Evolutionary conservation across 2,329 filamentous ascomycete genomes (phyloP).

Genomic region (Diaporthe sp.): DNA sequence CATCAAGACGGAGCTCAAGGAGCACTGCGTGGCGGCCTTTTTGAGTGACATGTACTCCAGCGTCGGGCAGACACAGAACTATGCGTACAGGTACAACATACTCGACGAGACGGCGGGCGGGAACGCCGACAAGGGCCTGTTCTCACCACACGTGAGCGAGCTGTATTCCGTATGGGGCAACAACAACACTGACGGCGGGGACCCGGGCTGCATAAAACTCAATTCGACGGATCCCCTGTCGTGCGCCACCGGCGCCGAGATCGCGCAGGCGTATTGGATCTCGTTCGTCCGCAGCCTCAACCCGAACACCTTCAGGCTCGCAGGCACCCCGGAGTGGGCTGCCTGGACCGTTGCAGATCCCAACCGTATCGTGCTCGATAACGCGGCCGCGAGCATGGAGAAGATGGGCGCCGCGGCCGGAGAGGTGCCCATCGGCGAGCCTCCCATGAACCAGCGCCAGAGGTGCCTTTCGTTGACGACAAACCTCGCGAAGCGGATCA

Average conservation of each 20-base stretch:
- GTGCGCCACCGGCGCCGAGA: conserved; percentile 25
- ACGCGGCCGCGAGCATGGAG: conserved; percentile 31
- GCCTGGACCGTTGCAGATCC: conserved; percentile 32
- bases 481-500: conserved; percentile 21
- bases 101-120: conserved; percentile 36
- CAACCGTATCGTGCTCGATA: conserved; percentile 34
- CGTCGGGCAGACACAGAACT: conserved; percentile 1
- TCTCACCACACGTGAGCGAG: conserved; percentile 35
- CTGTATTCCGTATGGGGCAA: conserved; percentile 37
- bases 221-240: conserved; percentile 27
- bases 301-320: conserved; percentile 36
- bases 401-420: conserved; percentile 30
- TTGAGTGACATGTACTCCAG: conserved; percentile 32
- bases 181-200: conserved; percentile 36
- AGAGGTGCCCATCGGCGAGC: conserved; percentile 26
- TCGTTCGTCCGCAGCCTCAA: conserved; percentile 40
- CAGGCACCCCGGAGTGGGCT: conserved; percentile 39
- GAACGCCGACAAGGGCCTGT: conserved; percentile 34
- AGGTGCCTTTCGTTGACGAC: conserved; percentile 13
- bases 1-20: conserved; percentile 35
- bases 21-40: conserved; percentile 32
- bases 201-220: conserved; percentile 30
- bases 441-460: conserved; percentile 37
- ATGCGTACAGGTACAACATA: conserved; percentile 36
- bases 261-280: conserved; percentile 43